phyloP scores from a whole-genome alignment of 2,329 filamentous ascomycete species.

The Aspergillus chevalieri region DNA sequence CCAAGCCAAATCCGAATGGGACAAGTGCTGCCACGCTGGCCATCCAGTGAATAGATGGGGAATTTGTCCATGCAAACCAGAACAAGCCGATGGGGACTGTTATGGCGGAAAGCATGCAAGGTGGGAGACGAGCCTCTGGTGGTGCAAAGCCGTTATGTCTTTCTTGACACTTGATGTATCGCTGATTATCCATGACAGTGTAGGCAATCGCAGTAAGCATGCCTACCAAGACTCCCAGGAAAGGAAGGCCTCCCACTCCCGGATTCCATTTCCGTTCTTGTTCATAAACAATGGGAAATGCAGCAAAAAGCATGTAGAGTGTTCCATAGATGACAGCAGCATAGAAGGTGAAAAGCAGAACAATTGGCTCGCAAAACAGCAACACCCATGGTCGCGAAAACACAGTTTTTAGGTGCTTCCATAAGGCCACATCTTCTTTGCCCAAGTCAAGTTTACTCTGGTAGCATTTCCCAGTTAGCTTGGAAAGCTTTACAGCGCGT shows the following conservation, averaged over 20 bases:
- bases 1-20: conserved; percentile 14
- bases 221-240: conserved; percentile 38
- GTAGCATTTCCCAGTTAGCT: conserved; percentile 43
- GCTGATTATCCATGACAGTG: conserved; percentile 27
- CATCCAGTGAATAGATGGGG: conserved; percentile 8
- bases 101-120: conserved; percentile 10
- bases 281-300: conserved; percentile 44
- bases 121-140: conserved; percentile 10
- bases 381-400: conserved; percentile 41
- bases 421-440: conserved; percentile 3
- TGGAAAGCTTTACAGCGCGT: conserved; percentile 40
- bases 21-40: conserved; percentile 7
- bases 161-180: conserved; percentile 4
- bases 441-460: conserved; percentile 19
- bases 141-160: conserved; percentile 7
- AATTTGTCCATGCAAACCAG: conserved; percentile 14
- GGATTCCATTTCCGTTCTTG: conserved; percentile 36
- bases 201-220: conserved; percentile 29
- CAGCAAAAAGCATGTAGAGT: conserved; percentile 45
- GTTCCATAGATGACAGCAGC: conserved; percentile 44
- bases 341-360: conserved; percentile 39
- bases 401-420: conserved; percentile 36
- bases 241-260: conserved; percentile 40
- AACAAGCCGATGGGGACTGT: conserved; percentile 11
- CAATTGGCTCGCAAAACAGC: conserved; percentile 43